Evolutionary conservation across 805 yeast genomes (phyloP).

Genomic region (Schwanniomyces yamadae): DNA sequence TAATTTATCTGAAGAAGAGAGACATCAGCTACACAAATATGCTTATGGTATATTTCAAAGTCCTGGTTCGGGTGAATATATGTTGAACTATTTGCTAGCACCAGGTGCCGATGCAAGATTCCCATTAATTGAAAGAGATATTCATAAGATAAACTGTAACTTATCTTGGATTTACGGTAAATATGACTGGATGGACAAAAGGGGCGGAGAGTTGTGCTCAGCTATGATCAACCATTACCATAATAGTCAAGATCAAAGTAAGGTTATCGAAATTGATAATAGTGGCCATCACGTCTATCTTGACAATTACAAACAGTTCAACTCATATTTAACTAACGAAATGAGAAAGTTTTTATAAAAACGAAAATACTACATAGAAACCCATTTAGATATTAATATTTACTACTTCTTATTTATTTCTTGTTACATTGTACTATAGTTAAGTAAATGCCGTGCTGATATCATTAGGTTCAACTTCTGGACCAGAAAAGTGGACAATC

Average conservation of each 20-base stretch:
- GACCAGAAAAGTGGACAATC: slow-evolving; percentile 22
- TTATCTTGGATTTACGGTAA: slow-evolving; percentile 86
- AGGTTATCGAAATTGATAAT: slow-evolving; percentile 45
- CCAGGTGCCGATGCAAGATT: slow-evolving; percentile 90
- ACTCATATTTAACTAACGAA: slow-evolving; percentile 48
- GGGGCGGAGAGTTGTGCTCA: slow-evolving; percentile 46
- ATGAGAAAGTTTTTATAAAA: slow-evolving; percentile 43
- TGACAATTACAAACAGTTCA: slow-evolving; percentile 60
- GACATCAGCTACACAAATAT: slow-evolving; percentile 66
- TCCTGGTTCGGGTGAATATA: slow-evolving; percentile 90
- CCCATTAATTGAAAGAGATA: slow-evolving; percentile 57
- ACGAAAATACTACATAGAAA: background rate
- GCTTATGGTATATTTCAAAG: slow-evolving; percentile 82
- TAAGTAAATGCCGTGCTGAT: slow-evolving; percentile 1
- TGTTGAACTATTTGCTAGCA: slow-evolving; percentile 76
- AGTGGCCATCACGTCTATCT: slow-evolving; percentile 81
- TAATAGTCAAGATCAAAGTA: slow-evolving; percentile 15
- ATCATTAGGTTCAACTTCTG: slow-evolving; percentile 20
- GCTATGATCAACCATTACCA: slow-evolving; percentile 26
- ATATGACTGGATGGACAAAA: slow-evolving; percentile 59
- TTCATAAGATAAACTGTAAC: slow-evolving; percentile 55
- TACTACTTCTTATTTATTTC: background rate
- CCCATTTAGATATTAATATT: background rate
- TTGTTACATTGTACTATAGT: background rate
- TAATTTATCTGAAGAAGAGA: slow-evolving; percentile 45